phyloP scores from a whole-genome alignment of 805 yeast genomes.

The Torulaspora gathmanii region DNA sequence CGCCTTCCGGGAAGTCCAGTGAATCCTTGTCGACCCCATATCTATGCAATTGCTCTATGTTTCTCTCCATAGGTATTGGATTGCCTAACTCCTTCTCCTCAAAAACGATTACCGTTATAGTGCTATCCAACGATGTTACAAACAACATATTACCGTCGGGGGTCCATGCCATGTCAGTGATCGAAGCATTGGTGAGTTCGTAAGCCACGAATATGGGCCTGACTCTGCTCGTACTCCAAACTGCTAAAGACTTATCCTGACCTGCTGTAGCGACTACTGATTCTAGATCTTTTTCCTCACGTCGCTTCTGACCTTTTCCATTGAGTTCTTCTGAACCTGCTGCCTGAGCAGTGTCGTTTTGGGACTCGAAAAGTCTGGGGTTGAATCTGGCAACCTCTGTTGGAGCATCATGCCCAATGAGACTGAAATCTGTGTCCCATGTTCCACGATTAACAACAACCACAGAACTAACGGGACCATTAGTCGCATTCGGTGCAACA shows the following conservation, averaged over 20 bases:
- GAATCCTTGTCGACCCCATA: slow-evolving; percentile 88
- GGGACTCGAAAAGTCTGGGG: slow-evolving; percentile 54
- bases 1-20: slow-evolving; percentile 80
- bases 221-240: slow-evolving; percentile 78
- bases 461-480: slow-evolving; percentile 74
- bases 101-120: slow-evolving; percentile 63
- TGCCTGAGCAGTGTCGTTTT: slow-evolving; percentile 13
- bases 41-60: slow-evolving; percentile 65
- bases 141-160: slow-evolving; percentile 73
- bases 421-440: slow-evolving; percentile 71
- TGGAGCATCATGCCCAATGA: slow-evolving; percentile 81
- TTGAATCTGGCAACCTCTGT: slow-evolving; percentile 76
- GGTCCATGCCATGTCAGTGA: slow-evolving; percentile 87
- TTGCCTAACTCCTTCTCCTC: slow-evolving; percentile 59
- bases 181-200: slow-evolving; percentile 69
- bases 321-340: slow-evolving; percentile 6
- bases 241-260: slow-evolving; percentile 80
- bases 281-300: slow-evolving; percentile 38
- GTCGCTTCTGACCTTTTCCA: slow-evolving; percentile 11
- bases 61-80: slow-evolving; percentile 58
- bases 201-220: slow-evolving; percentile 77
- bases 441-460: slow-evolving; percentile 70
- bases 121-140: slow-evolving; percentile 79
- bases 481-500: slow-evolving; percentile 81
- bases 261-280: slow-evolving; percentile 94